These are phyloP conservation scores for Agapanthus africanus DNA, from an alignment of 106 monocot genomes.

Conservation along the genomic window DNA sequence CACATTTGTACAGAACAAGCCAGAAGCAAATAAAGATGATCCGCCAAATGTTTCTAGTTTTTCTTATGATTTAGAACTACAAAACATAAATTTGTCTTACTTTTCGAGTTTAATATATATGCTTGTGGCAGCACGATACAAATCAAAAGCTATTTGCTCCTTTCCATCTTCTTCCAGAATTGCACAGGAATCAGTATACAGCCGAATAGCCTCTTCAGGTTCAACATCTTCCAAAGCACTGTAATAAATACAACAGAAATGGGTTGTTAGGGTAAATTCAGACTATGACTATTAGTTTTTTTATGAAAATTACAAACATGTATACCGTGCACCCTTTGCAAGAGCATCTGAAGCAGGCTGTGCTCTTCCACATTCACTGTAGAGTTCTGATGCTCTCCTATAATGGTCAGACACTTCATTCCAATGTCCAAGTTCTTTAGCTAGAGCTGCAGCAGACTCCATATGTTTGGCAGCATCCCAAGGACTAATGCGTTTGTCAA, in stretches of 20 bases:
- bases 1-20: neutral
- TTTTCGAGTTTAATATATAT: constrained; percentile 81
- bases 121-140: constrained; percentile 64
- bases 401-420: constrained; percentile 86
- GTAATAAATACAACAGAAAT: constrained; percentile 6
- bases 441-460: constrained; percentile 91
- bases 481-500: constrained; percentile 56
- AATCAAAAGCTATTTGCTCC: constrained; percentile 96
- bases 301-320: neutral
- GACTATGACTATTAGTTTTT: too few species aligned
- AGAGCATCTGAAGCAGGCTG: constrained; percentile 99
- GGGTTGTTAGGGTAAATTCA: neutral
- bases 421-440: constrained; percentile 87
- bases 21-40: neutral
- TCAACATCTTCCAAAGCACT: constrained; percentile 75
- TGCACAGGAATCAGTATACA: constrained; percentile 75
- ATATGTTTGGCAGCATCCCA: constrained; percentile 99
- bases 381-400: constrained; percentile 82
- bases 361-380: constrained; percentile 88
- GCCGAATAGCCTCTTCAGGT: constrained; percentile 75
- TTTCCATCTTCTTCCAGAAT: constrained; percentile 93
- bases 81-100: constrained; percentile 27
- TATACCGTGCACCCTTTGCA: constrained; percentile 86
- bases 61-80: neutral
- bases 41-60: neutral